These are phyloP conservation scores for Fusarium globosum DNA, from an alignment of 2,329 filamentous ascomycete species.

Conservation along the genomic window DNA sequence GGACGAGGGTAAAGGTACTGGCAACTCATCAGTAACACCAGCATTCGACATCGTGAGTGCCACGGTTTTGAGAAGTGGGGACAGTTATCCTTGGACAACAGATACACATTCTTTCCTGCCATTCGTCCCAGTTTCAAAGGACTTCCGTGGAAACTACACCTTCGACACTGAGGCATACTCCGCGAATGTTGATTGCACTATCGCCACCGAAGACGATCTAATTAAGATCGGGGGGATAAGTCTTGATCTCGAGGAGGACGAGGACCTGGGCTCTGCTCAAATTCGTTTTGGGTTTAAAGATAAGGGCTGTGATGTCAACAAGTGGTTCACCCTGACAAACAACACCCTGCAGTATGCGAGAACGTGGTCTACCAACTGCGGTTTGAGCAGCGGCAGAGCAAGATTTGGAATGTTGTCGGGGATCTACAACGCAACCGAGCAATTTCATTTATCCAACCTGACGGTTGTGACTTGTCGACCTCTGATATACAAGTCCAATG, in stretches of 20 bases:
- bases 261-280: not conserved
- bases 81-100: not conserved
- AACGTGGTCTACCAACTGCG: not conserved
- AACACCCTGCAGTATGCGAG: not conserved
- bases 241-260: not conserved
- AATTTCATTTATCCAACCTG: not conserved
- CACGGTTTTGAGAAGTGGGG: not conserved
- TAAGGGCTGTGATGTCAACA: fast-evolving
- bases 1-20: not conserved
- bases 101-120: not conserved
- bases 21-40: not conserved
- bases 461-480: not conserved
- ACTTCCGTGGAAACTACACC: not conserved
- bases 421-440: not conserved
- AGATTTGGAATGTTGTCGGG: not conserved
- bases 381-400: not conserved
- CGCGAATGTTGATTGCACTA: not conserved
- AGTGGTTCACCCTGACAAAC: not conserved
- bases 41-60: not conserved
- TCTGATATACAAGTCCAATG: not conserved
- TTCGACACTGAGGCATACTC: not conserved
- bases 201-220: not conserved
- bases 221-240: not conserved
- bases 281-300: not conserved
- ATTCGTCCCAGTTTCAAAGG: fast-evolving